Evolutionary conservation across 441 rosid species (phyloP).

Genomic region (Kokia cookei): DNA sequence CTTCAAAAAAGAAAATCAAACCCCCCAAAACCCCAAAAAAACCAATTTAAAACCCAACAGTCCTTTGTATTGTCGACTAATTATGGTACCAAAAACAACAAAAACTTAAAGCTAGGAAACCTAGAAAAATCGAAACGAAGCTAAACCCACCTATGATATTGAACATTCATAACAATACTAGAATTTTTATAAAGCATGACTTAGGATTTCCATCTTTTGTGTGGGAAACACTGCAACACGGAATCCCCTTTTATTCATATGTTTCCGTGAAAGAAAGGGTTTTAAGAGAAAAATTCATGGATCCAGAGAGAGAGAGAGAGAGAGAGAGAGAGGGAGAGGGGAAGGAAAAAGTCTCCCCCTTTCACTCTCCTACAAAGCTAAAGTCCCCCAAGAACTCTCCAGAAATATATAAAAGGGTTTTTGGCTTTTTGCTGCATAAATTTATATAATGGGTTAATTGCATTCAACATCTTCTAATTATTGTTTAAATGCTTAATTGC

Average conservation of each 20-base stretch:
- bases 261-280: slow-evolving; percentile 1
- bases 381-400: slow-evolving; percentile 34
- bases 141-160: slow-evolving; percentile 8
- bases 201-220: neutral
- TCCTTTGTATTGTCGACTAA: slow-evolving; percentile 21
- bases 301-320: neutral
- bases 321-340: neutral
- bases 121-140: neutral
- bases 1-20: neutral
- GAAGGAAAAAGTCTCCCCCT: neutral
- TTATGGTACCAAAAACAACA: neutral
- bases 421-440: neutral
- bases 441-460: neutral
- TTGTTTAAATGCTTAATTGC: no score
- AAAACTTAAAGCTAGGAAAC: slow-evolving; percentile 3
- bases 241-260: neutral
- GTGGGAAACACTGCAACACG: neutral
- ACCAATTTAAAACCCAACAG: neutral
- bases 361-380: slow-evolving; percentile 1
- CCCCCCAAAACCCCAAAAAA: neutral
- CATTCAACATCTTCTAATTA: neutral
- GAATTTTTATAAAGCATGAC: neutral
- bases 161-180: neutral
- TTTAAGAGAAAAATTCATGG: no score
- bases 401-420: slow-evolving; percentile 24